Conservation (phyloP, 129 eudicot species). For the Oenanthe sinensis region DNA sequence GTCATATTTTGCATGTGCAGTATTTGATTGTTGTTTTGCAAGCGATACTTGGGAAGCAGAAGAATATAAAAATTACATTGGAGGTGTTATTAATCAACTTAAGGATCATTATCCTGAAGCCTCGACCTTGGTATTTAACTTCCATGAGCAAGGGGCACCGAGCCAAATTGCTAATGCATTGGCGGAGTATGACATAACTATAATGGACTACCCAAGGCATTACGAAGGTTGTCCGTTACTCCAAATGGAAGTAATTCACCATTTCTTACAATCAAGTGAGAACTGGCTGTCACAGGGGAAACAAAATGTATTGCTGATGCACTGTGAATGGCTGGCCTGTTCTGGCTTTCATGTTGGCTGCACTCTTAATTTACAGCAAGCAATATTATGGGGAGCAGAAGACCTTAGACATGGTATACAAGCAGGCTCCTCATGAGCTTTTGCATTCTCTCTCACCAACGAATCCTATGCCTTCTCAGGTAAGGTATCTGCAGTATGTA, state of each 20-base stretch:
- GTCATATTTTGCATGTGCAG: slow-evolving; percentile 28
- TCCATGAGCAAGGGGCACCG: slow-evolving; percentile 37
- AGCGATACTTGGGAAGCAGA: slow-evolving; percentile 52
- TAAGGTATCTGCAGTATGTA: slow-evolving; percentile 69
- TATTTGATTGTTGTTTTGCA: slow-evolving; percentile 61
- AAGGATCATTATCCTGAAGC: slow-evolving; percentile 59
- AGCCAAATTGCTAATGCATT: slow-evolving; percentile 50
- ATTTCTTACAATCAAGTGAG: slow-evolving; percentile 63
- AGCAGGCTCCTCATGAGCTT: slow-evolving; percentile 75
- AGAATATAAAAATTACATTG: slow-evolving; percentile 53
- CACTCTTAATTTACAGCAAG: slow-evolving; percentile 54
- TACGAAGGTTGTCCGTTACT: slow-evolving; percentile 69
- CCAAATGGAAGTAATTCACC: slow-evolving; percentile 73
- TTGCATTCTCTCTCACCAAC: slow-evolving; percentile 48
- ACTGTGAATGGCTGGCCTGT: slow-evolving; percentile 91
- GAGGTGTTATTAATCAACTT: slow-evolving; percentile 46
- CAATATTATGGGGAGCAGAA: slow-evolving; percentile 59
- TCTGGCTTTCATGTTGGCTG: slow-evolving; percentile 84
- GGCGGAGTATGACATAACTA: slow-evolving; percentile 60
- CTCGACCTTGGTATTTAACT: slow-evolving; percentile 54
- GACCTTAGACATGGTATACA: slow-evolving; percentile 70
- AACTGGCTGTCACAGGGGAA: slow-evolving; percentile 76
- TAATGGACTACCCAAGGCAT: slow-evolving; percentile 74
- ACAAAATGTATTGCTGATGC: slow-evolving; percentile 74
- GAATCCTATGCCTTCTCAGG: slow-evolving; percentile 74